These are phyloP conservation scores for Seiridium cupressi DNA, from an alignment of 2,329 filamentous ascomycete genomes.

Conservation along the genomic window DNA sequence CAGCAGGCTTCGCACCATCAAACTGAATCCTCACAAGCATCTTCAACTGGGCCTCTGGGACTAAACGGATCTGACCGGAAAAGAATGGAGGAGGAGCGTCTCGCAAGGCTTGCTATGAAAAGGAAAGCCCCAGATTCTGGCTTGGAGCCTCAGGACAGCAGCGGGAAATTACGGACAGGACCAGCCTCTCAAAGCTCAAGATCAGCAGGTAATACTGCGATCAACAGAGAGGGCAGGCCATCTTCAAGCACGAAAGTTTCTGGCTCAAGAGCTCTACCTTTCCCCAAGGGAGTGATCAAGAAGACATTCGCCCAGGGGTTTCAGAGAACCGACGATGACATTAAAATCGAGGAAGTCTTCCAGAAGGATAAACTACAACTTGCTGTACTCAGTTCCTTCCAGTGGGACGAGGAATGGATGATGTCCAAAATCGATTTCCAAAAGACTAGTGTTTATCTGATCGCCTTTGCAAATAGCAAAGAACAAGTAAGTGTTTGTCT, in stretches of 20 bases:
- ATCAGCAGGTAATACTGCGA: background rate
- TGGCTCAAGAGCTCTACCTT: constrained; percentile 31
- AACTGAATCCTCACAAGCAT: background rate
- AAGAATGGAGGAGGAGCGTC: constrained; percentile 81
- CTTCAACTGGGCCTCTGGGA: constrained; percentile 25
- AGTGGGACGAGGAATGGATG: constrained; percentile 82
- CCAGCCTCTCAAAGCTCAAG: background rate
- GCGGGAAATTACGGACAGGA: constrained; percentile 15
- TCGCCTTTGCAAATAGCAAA: constrained; percentile 54
- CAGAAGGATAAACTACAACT: constrained; percentile 70
- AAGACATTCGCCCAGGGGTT: constrained; percentile 74
- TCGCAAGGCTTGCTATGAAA: constrained; percentile 64
- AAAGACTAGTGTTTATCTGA: constrained; percentile 61
- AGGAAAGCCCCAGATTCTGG: constrained; percentile 38
- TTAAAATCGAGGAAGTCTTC: constrained; percentile 85
- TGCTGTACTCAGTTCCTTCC: constrained; percentile 82
- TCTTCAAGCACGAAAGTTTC: background rate
- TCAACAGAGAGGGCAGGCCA: background rate
- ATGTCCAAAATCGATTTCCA: constrained; percentile 64
- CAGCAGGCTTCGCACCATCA: constrained; percentile 7
- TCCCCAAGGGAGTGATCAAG: constrained; percentile 66
- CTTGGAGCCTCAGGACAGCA: constrained; percentile 13
- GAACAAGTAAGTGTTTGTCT: constrained; percentile 41
- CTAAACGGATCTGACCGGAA: constrained; percentile 67
- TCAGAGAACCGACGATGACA: constrained; percentile 63